These are phyloP conservation scores for Fusarium chuoi DNA, from an alignment of 2,329 filamentous ascomycete genomes.

Conservation along the genomic window DNA sequence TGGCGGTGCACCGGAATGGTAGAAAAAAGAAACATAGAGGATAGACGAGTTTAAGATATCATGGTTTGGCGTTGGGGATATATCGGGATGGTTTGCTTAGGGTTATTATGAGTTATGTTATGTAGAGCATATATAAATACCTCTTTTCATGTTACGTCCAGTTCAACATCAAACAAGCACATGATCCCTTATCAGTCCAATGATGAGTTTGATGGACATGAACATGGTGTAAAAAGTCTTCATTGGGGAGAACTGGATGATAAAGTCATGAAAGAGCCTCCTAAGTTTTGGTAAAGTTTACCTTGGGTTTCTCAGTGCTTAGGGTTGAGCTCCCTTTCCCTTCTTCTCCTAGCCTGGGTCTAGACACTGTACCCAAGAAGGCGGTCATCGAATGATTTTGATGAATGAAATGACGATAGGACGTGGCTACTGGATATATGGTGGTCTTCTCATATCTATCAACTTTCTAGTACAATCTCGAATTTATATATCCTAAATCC, in stretches of 20 bases:
- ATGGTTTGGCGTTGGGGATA: conserved; percentile 13
- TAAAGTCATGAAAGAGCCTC: not conserved
- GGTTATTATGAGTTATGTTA: conserved; percentile 5
- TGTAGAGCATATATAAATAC: conserved; percentile 21
- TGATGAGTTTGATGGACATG: not conserved
- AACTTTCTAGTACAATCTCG: too few species aligned
- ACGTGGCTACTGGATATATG: too few species aligned
- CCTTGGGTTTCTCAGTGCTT: too few species aligned
- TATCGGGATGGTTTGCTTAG: not conserved
- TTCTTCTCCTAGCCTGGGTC: too few species aligned
- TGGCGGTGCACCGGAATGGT: conserved; percentile 59
- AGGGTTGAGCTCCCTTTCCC: too few species aligned
- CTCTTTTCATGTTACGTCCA: too few species aligned
- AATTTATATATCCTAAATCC: too few species aligned
- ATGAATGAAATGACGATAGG: too few species aligned
- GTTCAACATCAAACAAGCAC: not conserved
- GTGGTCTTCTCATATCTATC: too few species aligned
- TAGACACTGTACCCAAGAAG: too few species aligned
- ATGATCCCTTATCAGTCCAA: not conserved
- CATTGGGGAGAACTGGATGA: not conserved
- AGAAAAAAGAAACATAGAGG: conserved; percentile 7
- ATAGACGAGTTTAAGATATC: not conserved
- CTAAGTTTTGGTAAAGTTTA: not conserved
- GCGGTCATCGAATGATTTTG: too few species aligned
- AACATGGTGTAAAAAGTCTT: not conserved